Evolutionary conservation across 2,329 filamentous ascomycete genomes (phyloP), one percentile per base, ranked within the genome.

Genomic region (Talaromyces verruculosus): DNA sequence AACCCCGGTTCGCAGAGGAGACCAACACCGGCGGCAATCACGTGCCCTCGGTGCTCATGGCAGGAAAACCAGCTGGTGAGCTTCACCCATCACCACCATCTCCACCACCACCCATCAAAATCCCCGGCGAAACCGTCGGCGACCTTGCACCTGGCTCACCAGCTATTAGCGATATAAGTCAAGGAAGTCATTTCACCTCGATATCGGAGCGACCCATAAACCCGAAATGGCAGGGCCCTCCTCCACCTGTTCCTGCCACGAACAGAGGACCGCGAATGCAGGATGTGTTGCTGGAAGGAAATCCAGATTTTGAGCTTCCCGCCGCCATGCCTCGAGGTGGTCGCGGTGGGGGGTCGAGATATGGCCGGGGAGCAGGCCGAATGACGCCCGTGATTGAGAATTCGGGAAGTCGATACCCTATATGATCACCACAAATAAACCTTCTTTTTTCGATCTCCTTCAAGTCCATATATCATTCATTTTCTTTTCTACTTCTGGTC

Each of bases 201-300:
- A 90, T 98, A 55, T 94, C 90, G 0, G 93, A 97, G 78, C 87
- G 94, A 39, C 91, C 91, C 1, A 82, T 97, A 64, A 97, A 97
- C 76, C 94, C 93, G 6, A 88, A 89, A 67, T 97, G 94, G 93
- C 87, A 81, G 72, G 71, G 82, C 77, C 69, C 79, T 71, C 70
- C 80, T 73, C 70, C 80, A 72, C 73, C 80, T 64, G 43, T 80
- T 81, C 45, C 77, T 79, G 62, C 79, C 81, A 25, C 84, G 79
- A 63, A 82, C 82, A 39, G 61, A 35, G 28, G 78, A 81, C 35
- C 84, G 83, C 73, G 82, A 87, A 71, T 85, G 67, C 87, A 89
- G 70, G 91, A 96, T 70, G 84, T 93, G 60, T 80, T 96, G 45
- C 82, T 96, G 67, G 88, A 89, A 72, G 88, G 84, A 53, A 97